Percentiles rank a stretch among this genome's conserved stretches.
These are phyloP conservation scores for Teratosphaeria viscida DNA, from an alignment of 2,329 filamentous ascomycete genomes.

Conservation along the genomic window DNA sequence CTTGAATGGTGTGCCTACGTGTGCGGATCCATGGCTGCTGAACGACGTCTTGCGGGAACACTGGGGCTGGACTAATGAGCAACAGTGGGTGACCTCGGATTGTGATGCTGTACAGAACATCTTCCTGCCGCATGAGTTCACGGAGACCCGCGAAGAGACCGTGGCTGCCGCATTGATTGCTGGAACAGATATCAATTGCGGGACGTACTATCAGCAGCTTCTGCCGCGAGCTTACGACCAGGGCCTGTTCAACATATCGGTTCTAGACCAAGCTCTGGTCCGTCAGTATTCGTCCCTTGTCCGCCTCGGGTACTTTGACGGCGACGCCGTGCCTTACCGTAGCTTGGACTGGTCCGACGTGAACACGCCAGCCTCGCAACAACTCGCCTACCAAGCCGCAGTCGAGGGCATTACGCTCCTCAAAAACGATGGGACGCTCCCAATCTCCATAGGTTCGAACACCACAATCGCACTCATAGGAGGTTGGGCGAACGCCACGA, in stretches of 20 bases:
- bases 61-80: slow-evolving; percentile 52
- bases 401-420: slow-evolving; percentile 39
- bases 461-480: slow-evolving; percentile 46
- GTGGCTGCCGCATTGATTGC: slow-evolving; percentile 36
- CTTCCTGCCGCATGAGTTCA: slow-evolving; percentile 34
- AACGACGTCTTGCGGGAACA: slow-evolving; percentile 53
- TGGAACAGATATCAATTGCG: slow-evolving; percentile 43
- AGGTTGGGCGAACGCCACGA: slow-evolving; percentile 48
- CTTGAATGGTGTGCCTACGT: slow-evolving; percentile 56
- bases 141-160: slow-evolving; percentile 7
- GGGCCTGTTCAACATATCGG: slow-evolving; percentile 34
- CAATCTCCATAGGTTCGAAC: slow-evolving; percentile 29
- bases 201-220: slow-evolving; percentile 37
- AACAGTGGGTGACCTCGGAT: slow-evolving; percentile 55
- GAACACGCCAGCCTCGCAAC: slow-evolving; percentile 42
- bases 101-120: slow-evolving; percentile 49
- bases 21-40: slow-evolving; percentile 52
- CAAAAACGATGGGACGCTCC: slow-evolving; percentile 43
- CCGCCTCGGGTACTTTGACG: slow-evolving; percentile 49
- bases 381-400: slow-evolving; percentile 46
- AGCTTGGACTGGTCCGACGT: slow-evolving; percentile 47
- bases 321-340: slow-evolving; percentile 38
- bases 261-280: slow-evolving; percentile 40
- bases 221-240: slow-evolving; percentile 34
- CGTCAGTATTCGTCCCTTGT: slow-evolving; percentile 47